Percentiles rank a stretch among this genome's conserved stretches.
These are phyloP conservation scores for Fusarium begoniae DNA, from an alignment of 2,329 filamentous ascomycete genomes.

Conservation along the genomic window DNA sequence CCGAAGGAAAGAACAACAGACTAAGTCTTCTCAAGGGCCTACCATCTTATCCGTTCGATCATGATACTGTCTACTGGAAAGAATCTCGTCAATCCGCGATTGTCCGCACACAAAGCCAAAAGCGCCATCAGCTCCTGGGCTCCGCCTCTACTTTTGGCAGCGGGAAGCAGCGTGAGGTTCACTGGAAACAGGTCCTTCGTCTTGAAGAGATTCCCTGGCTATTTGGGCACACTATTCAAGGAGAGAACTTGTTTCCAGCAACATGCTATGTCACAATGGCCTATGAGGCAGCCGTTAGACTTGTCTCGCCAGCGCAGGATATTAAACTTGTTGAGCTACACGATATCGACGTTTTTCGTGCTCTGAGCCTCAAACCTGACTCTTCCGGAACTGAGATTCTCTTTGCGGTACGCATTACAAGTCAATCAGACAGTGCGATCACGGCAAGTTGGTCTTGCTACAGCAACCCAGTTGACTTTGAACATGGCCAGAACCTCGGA, in stretches of 20 bases:
- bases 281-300: background rate
- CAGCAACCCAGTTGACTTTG: background rate
- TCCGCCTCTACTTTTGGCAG: background rate
- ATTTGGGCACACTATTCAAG: background rate
- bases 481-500: background rate
- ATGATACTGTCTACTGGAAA: background rate
- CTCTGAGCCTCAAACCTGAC: background rate
- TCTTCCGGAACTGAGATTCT: background rate
- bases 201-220: background rate
- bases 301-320: background rate
- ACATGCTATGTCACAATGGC: background rate
- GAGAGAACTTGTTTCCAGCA: background rate
- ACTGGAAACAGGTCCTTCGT: background rate
- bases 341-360: background rate
- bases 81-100: background rate
- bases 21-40: background rate
- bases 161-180: background rate
- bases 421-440: background rate
- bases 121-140: background rate
- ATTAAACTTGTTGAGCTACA: background rate
- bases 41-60: background rate
- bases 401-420: background rate
- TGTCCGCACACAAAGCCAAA: background rate
- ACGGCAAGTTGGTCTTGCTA: background rate
- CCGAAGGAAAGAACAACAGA: background rate